Evolutionary conservation across 1,284 basidiomycete species (phyloP).

Genomic region (Chondrostereum purpureum): DNA sequence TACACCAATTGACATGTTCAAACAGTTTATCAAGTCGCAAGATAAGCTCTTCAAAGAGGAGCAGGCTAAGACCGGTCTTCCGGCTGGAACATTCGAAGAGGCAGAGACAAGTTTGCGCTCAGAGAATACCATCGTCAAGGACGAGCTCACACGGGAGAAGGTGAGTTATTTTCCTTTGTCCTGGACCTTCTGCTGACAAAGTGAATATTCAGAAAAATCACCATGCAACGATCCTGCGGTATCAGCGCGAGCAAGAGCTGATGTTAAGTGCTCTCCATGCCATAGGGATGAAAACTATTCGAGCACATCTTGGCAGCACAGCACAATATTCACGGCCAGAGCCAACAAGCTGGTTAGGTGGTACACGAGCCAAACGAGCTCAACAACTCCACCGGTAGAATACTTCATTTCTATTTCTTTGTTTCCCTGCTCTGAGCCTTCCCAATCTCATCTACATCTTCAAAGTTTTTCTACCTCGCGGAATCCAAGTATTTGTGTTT

Average conservation of each 20-base stretch:
- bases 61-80: conserved; percentile 38
- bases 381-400: too few relatives aligned
- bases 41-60: conserved; percentile 84
- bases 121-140: conserved; percentile 66
- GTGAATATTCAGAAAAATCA: conserved; percentile 31
- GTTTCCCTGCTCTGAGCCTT: too few relatives aligned
- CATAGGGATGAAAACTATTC: conserved; percentile 57
- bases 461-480: too few relatives aligned
- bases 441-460: too few relatives aligned
- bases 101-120: conserved; percentile 62
- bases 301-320: conserved; percentile 35
- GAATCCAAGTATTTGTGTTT: too few relatives aligned
- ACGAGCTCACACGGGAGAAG: conserved; percentile 60
- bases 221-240: conserved; percentile 48
- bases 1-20: conserved; percentile 10
- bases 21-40: conserved; percentile 85
- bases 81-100: conserved; percentile 56
- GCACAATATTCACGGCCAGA: neutral
- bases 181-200: conserved; percentile 9
- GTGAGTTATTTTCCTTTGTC: conserved; percentile 25
- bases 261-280: conserved; percentile 74
- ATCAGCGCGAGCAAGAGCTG: conserved; percentile 72
- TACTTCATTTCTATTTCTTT: too few relatives aligned
- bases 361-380: neutral
- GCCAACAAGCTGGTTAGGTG: neutral